phyloP scores from a whole-genome alignment of 495 filamentous ascomycete genomes.

The Penicillium canariense region DNA sequence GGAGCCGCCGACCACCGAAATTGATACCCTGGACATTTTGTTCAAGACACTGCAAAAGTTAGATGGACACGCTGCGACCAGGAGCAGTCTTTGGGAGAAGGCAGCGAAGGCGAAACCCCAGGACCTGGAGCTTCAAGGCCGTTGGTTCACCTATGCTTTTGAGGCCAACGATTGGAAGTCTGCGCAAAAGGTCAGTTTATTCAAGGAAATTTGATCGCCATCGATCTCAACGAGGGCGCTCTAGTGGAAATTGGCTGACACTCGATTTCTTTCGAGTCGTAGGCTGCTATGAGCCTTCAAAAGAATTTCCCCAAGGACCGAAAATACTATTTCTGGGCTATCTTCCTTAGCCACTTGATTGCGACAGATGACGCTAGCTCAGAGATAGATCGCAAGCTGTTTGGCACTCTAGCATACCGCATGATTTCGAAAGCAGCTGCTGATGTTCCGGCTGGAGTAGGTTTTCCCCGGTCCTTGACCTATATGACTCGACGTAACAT shows the following conservation, averaged over 20 bases:
- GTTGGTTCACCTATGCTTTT: constrained; percentile 53
- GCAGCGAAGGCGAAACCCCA: constrained; percentile 51
- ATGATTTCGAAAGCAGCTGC: constrained; percentile 56
- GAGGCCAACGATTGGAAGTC: constrained; percentile 52
- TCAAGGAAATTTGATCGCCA: background rate
- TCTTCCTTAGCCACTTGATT: constrained; percentile 49
- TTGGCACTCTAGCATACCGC: constrained; percentile 57
- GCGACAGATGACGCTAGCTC: constrained; percentile 36
- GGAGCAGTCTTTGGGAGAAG: constrained; percentile 52
- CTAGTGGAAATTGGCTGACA: constrained; percentile 1
- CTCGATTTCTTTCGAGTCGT: background rate
- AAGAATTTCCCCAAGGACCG: constrained; percentile 56
- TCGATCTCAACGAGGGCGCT: background rate
- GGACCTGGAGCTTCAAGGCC: constrained; percentile 50
- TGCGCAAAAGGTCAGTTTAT: constrained; percentile 52
- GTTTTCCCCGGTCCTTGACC: background rate
- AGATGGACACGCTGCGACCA: constrained; percentile 32
- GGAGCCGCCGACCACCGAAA: constrained; percentile 48
- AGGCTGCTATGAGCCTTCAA: constrained; percentile 60
- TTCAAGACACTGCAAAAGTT: constrained; percentile 35
- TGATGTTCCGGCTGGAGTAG: constrained; percentile 38
- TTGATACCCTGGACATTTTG: constrained; percentile 52
- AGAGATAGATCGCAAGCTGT: constrained; percentile 52
- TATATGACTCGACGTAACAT: background rate
- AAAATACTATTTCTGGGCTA: constrained; percentile 59